These are phyloP conservation scores for Pilobolus umbonatus DNA, from an alignment of 192 early-diverging fungal genomes.

Conservation along the genomic window DNA sequence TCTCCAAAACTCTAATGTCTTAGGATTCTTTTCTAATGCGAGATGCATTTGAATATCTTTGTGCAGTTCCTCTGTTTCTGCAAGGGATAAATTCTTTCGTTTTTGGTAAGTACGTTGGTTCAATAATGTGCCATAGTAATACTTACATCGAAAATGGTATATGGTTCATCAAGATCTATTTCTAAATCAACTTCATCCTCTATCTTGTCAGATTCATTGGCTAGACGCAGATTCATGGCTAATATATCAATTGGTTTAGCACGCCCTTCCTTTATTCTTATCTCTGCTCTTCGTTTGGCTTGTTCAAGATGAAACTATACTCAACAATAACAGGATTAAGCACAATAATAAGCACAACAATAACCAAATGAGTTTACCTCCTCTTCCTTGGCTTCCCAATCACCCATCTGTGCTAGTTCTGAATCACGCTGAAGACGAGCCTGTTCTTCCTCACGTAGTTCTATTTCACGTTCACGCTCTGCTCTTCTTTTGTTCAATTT, in stretches of 20 bases:
- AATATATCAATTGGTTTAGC: conserved; percentile 91
- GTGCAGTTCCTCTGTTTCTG: conserved; percentile 74
- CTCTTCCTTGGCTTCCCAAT: conserved; percentile 92
- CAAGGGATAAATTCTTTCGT: conserved; percentile 47
- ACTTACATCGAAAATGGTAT: conserved; percentile 65
- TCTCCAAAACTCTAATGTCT: conserved; percentile 81
- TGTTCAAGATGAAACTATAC: conserved; percentile 80
- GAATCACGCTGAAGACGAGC: conserved; percentile 73
- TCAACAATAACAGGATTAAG: not conserved
- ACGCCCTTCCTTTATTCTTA: conserved; percentile 81
- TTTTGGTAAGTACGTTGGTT: not conserved
- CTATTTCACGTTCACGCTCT: conserved; percentile 78
- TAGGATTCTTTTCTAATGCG: conserved; percentile 71
- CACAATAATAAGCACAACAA: not conserved
- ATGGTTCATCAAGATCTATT: conserved; percentile 87
- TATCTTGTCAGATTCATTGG: conserved; percentile 62
- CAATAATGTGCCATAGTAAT: not conserved
- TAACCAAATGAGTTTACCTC: conserved; percentile 37
- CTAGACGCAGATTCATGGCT: conserved; percentile 83
- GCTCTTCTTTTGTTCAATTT: conserved; percentile 74
- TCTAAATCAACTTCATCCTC: conserved; percentile 76
- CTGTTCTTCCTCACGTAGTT: conserved; percentile 77
- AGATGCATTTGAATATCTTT: conserved; percentile 89
- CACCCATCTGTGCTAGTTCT: conserved; percentile 86
- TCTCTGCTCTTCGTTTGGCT: conserved; percentile 87